A percentile compares a stretch with the other conserved stretches of the same genome.
Conservation (phyloP, 768 basidiomycete genomes). For the Pilatotrama ljubarskyi region DNA sequence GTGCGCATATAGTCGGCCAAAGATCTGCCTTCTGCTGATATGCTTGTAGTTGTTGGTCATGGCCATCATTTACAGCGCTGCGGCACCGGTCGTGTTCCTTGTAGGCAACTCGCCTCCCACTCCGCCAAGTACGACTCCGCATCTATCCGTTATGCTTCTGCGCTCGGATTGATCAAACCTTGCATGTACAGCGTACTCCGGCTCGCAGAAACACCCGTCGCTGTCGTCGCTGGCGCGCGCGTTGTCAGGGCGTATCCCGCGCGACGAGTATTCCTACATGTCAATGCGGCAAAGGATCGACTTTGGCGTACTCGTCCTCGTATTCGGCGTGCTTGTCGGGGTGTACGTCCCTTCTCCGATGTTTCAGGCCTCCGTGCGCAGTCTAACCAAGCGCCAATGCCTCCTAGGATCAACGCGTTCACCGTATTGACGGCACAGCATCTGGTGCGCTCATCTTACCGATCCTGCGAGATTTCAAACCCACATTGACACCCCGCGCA, state of each 20-base stretch:
- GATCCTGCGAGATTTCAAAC: neutral
- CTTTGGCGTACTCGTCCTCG: slow-evolving; percentile 55
- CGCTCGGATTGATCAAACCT: slow-evolving; percentile 10
- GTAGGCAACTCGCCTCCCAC: slow-evolving; percentile 64
- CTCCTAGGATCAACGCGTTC: slow-evolving; percentile 57
- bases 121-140: slow-evolving; percentile 64
- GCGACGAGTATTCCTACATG: slow-evolving; percentile 46
- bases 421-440: slow-evolving; percentile 67
- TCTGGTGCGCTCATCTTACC: slow-evolving; percentile 45
- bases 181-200: slow-evolving; percentile 56
- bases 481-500: slow-evolving; percentile 28
- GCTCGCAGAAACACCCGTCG: slow-evolving; percentile 56
- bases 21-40: neutral
- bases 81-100: slow-evolving; percentile 57
- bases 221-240: slow-evolving; percentile 56
- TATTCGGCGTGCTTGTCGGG: slow-evolving; percentile 68
- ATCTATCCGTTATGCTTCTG: neutral
- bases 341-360: slow-evolving; percentile 46
- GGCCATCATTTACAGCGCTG: slow-evolving; percentile 68
- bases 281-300: slow-evolving; percentile 65
- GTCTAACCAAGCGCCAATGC: neutral
- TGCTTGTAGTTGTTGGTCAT: slow-evolving; percentile 62
- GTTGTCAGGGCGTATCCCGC: slow-evolving; percentile 42
- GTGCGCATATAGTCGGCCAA: slow-evolving; percentile 39
- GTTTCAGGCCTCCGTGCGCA: neutral